Percentiles rank a stretch among this genome's conserved stretches.
phyloP scores from a whole-genome alignment of 352 stramenopile species.

The Globisporangium canariense region DNA sequence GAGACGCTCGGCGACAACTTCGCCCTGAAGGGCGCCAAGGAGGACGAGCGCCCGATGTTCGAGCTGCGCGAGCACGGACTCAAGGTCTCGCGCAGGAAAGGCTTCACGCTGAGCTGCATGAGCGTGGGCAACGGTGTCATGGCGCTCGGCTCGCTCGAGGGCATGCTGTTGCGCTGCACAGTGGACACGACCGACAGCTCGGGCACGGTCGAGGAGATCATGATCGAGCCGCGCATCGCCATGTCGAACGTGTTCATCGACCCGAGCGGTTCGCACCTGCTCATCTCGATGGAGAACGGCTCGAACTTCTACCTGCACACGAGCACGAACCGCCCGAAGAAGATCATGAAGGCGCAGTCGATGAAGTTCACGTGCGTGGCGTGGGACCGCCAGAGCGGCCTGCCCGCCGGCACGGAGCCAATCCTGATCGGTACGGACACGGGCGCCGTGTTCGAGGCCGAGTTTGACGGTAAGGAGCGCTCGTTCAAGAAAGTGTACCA shows the following conservation, averaged over 20 bases:
- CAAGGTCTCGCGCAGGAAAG: slow-evolving; percentile 81
- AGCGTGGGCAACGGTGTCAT: slow-evolving; percentile 78
- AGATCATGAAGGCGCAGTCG: slow-evolving; percentile 82
- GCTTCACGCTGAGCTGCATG: slow-evolving; percentile 82
- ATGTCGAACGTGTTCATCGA: slow-evolving; percentile 83
- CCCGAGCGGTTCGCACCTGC: slow-evolving; percentile 70
- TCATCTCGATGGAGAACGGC: slow-evolving; percentile 88
- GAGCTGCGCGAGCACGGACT: slow-evolving; percentile 84
- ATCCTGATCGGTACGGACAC: slow-evolving; percentile 82
- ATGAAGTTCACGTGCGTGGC: slow-evolving; percentile 77
- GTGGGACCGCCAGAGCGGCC: slow-evolving; percentile 77
- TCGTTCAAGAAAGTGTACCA: slow-evolving; percentile 88
- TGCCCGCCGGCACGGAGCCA: slow-evolving; percentile 49
- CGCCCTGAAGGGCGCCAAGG: slow-evolving; percentile 30
- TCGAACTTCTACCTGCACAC: slow-evolving; percentile 86
- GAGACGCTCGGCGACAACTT: slow-evolving; percentile 53
- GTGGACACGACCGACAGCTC: slow-evolving; percentile 74
- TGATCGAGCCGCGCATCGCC: slow-evolving; percentile 84
- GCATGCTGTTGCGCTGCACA: slow-evolving; percentile 74
- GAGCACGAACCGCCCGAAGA: slow-evolving; percentile 70
- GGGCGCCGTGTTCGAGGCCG: slow-evolving; percentile 75
- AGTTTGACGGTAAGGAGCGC: slow-evolving; percentile 86
- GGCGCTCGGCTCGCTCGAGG: slow-evolving; percentile 79
- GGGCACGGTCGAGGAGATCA: slow-evolving; percentile 81
- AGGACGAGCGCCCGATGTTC: slow-evolving; percentile 81